Evolutionary conservation across 495 filamentous ascomycete species (phyloP).

Genomic region (Podospora comata): DNA sequence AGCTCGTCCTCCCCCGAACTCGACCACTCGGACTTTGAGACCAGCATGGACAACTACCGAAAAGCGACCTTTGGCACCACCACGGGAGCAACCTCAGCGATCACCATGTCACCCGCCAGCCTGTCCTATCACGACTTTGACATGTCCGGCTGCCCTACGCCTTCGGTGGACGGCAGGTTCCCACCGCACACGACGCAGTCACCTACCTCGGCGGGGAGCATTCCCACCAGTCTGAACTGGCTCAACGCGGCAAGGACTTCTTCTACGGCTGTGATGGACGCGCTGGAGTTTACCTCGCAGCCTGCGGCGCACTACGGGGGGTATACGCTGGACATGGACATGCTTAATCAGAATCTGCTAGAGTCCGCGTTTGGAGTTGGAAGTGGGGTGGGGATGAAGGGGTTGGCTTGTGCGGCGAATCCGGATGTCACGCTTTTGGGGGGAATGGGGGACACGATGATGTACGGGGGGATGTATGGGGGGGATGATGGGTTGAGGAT

Average conservation of each 20-base stretch:
- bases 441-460: slow-evolving; percentile 51
- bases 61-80: slow-evolving; percentile 36
- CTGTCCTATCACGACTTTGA: slow-evolving; percentile 46
- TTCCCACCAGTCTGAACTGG: slow-evolving; percentile 1
- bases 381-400: slow-evolving; percentile 45
- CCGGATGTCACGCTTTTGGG: slow-evolving; percentile 43
- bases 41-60: slow-evolving; percentile 40
- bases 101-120: slow-evolving; percentile 48
- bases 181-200: slow-evolving; percentile 32
- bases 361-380: slow-evolving; percentile 47
- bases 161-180: slow-evolving; percentile 21
- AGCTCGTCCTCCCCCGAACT: slow-evolving; percentile 47
- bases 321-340: slow-evolving; percentile 40
- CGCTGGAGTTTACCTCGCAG: slow-evolving; percentile 25
- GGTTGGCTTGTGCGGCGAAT: slow-evolving; percentile 30
- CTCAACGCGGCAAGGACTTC: background rate
- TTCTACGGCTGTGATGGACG: background rate
- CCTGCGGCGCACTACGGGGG: slow-evolving; percentile 21
- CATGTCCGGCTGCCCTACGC: slow-evolving; percentile 13
- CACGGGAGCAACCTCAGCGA: slow-evolving; percentile 24
- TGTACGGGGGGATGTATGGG: slow-evolving; percentile 17
- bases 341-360: slow-evolving; percentile 43
- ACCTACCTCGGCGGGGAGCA: slow-evolving; percentile 4
- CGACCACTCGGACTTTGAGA: slow-evolving; percentile 51
- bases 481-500: background rate